A percentile compares a stretch with the other conserved stretches of the same genome.
Evolutionary conservation across 2,329 filamentous ascomycete species (phyloP).

Genomic region (Myriosclerotinia duriaeana): DNA sequence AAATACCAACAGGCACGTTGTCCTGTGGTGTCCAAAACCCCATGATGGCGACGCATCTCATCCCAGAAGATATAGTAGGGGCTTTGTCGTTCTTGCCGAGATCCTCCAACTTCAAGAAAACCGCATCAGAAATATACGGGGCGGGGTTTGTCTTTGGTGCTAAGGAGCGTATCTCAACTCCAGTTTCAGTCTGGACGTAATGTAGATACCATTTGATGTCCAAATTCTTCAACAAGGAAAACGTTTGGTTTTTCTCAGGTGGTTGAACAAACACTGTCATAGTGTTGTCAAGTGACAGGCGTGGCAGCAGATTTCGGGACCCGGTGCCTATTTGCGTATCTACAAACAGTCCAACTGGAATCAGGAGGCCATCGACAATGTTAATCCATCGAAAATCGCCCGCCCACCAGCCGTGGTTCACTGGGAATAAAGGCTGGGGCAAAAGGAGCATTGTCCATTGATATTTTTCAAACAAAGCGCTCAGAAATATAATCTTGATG

Average conservation of each 20-base stretch:
- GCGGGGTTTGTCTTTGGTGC: background rate
- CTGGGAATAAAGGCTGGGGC: background rate
- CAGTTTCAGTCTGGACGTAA: background rate
- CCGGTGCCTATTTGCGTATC: slow-evolving; percentile 4
- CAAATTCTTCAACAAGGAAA: background rate
- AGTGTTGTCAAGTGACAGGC: background rate
- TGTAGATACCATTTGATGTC: slow-evolving; percentile 11
- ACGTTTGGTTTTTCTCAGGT: background rate
- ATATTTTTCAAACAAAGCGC: background rate
- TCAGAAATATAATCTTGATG: background rate
- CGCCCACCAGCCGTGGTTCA: background rate
- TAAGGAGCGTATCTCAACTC: background rate
- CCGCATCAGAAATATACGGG: background rate
- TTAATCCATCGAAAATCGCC: background rate
- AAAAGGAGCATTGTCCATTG: background rate
- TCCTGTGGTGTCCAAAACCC: background rate
- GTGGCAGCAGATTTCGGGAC: background rate
- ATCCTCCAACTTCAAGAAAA: slow-evolving; percentile 8
- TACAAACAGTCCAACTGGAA: slow-evolving; percentile 5
- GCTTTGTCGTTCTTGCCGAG: background rate
- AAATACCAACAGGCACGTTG: background rate
- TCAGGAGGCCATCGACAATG: background rate
- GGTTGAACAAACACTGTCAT: background rate
- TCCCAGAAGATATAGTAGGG: background rate
- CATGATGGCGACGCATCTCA: slow-evolving; percentile 3